Base-by-base conservation (phyloP, 306 rosid species). In the Medicago lupulina region DNA sequence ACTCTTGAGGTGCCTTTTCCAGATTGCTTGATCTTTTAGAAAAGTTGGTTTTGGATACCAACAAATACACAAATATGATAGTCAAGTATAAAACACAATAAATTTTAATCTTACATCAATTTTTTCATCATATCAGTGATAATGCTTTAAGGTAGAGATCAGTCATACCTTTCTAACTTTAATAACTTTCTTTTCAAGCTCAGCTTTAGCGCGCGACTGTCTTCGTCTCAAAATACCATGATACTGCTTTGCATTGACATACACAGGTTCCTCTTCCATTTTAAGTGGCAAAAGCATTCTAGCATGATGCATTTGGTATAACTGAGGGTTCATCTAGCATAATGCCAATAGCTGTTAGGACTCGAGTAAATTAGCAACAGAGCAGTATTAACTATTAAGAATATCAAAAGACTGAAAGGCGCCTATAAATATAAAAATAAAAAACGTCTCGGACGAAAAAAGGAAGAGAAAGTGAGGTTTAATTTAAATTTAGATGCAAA, bases 221-320 rank as follows among this genome's bases (percentile, higher is more conserved):
- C 98, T 86, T 78, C 98, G 84, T 76, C 98, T 83, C 81, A 93
- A 76, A 77, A 93, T 91, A 55, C 98, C 98, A 85, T 93, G 93
- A 82, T 93, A 93, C 80, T 93, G 98, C 84, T 93, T 93, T 47
- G 98, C 97, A 77, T 93, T 93, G 40, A 93, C 98, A 80, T 88
- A 89, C 61, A 93, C 98, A 76, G 98, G 97, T 76, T 88, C 98
- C 73, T 89, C 97, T 85, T 89, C 96, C 93, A 89, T 89, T 69
- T 91, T 90, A 78, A 85, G 90, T 10, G 96, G 98, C 86, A 93
- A 88, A 70, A 91, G 88, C 91, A 93, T 86, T 87, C 97, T 89
- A 76, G 87, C 87, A 69, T 82, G 98, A 79, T 77, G 88, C 80
- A 89, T 83, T 62, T 95, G 90, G 61, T 77, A 86, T 23, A 88